Conservation (phyloP, 179 eudicot genomes). For the Carnegiea gigantea region DNA sequence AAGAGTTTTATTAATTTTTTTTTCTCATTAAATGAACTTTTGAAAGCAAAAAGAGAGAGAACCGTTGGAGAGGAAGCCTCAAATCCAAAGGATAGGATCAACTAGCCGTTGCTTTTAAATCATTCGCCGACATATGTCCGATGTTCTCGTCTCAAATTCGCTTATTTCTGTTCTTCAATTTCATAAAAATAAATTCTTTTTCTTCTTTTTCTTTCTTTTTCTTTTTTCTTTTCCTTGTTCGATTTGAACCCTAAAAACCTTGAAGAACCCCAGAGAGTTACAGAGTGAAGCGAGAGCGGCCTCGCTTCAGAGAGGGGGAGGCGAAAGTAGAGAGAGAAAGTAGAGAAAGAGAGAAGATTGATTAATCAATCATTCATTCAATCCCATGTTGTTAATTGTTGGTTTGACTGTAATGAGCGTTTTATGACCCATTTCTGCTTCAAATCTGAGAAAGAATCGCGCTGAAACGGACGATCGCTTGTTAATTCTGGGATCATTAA, state of each 20-base stretch:
- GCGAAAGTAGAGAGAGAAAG: not conserved
- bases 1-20: not conserved
- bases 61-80: not conserved
- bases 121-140: slow-evolving; percentile 1
- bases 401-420: not conserved
- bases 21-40: not conserved
- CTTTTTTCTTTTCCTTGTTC: not conserved
- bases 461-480: slow-evolving; percentile 17
- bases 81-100: slow-evolving; percentile 8
- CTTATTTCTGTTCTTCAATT: slow-evolving; percentile 18
- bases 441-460: not conserved
- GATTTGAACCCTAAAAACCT: slow-evolving; percentile 21
- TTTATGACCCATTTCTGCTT: slow-evolving; percentile 9
- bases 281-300: slow-evolving; percentile 15
- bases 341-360: slow-evolving; percentile 19
- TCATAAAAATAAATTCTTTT: not conserved
- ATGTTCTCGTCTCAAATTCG: slow-evolving; percentile 13
- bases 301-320: not conserved
- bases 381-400: not conserved
- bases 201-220: not conserved
- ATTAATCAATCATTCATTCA: not conserved
- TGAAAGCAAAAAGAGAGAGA: not conserved
- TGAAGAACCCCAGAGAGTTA: not conserved
- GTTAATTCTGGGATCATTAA: slow-evolving; percentile 16
- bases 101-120: slow-evolving; percentile 14